Evolutionary conservation across 2,329 filamentous ascomycete species (phyloP).

Genomic region (Nemania sp.): DNA sequence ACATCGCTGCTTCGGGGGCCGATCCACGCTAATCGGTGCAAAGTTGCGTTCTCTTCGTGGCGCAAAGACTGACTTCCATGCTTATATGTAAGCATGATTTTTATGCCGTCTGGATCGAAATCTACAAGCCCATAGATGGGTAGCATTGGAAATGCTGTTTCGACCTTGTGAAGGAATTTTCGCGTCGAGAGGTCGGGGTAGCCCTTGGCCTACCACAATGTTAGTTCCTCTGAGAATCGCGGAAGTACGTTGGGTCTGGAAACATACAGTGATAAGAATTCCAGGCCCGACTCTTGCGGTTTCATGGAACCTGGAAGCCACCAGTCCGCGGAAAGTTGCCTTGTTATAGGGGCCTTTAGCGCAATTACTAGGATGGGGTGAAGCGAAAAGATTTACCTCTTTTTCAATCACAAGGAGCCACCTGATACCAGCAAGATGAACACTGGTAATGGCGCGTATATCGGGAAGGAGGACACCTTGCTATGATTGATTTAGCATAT

Average conservation of each 20-base stretch:
- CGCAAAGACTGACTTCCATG: slow-evolving; percentile 65
- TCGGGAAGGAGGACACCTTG: slow-evolving; percentile 66
- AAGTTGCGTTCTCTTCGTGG: slow-evolving; percentile 58
- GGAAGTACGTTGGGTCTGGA: neutral
- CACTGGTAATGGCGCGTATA: slow-evolving; percentile 49
- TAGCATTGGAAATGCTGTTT: slow-evolving; percentile 50
- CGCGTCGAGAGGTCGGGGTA: slow-evolving; percentile 77
- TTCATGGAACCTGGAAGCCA: slow-evolving; percentile 59
- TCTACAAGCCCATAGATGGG: slow-evolving; percentile 70
- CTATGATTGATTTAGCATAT: slow-evolving; percentile 15
- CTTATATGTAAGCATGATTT: slow-evolving; percentile 74
- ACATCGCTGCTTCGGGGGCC: slow-evolving; percentile 58
- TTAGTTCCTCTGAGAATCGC: slow-evolving; percentile 7
- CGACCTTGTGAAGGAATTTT: slow-evolving; percentile 62
- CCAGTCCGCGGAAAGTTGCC: slow-evolving; percentile 75
- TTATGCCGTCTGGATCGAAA: slow-evolving; percentile 75
- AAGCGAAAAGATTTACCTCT: slow-evolving; percentile 56
- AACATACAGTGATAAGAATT: slow-evolving; percentile 66
- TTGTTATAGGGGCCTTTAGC: too few relatives aligned
- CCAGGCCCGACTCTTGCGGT: slow-evolving; percentile 55
- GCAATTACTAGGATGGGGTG: neutral
- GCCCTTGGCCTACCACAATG: slow-evolving; percentile 67
- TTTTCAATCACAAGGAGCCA: slow-evolving; percentile 81
- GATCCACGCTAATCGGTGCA: slow-evolving; percentile 64
- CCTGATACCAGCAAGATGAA: slow-evolving; percentile 53